Percentiles rank a stretch among this genome's conserved stretches.
Evolutionary conservation across 768 basidiomycete genomes (phyloP).

Genomic region (Hypsizygus marmoreus): DNA sequence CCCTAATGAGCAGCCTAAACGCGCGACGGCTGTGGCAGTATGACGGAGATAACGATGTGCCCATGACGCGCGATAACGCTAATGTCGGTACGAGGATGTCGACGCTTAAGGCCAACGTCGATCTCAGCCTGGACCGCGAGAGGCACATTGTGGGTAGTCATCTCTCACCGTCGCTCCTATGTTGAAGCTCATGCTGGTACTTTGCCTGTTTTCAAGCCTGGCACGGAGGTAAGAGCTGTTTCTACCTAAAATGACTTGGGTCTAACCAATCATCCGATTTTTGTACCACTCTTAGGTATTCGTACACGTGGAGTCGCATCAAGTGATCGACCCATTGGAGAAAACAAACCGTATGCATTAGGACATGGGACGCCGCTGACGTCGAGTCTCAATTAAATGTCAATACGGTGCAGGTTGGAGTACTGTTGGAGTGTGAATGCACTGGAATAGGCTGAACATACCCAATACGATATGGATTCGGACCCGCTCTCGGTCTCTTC

Average conservation of each 20-base stretch:
- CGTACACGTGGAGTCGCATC: slow-evolving; percentile 24
- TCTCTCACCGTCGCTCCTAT: not conserved
- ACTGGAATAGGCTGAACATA: too few species aligned
- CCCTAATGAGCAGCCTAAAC: slow-evolving; percentile 41
- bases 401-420: too few species aligned
- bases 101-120: not conserved
- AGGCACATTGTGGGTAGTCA: not conserved
- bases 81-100: too few species aligned
- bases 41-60: slow-evolving; percentile 6
- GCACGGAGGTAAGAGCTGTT: slow-evolving; percentile 4
- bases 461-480: too few species aligned
- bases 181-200: not conserved
- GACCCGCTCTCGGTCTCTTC: too few species aligned
- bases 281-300: slow-evolving; percentile 18
- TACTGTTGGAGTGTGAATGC: too few species aligned
- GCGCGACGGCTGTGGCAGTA: slow-evolving; percentile 32
- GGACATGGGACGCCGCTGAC: too few species aligned
- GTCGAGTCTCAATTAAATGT: too few species aligned
- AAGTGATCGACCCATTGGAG: slow-evolving; percentile 1
- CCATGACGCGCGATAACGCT: too few species aligned
- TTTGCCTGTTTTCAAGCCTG: not conserved
- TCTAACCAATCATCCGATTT: not conserved
- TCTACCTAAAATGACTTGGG: not conserved
- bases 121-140: not conserved
- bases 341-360: too few species aligned